A percentile compares a stretch with the other conserved stretches of the same genome.
phyloP scores from a whole-genome alignment of 306 rosid species.

The Fagus sylvatica region DNA sequence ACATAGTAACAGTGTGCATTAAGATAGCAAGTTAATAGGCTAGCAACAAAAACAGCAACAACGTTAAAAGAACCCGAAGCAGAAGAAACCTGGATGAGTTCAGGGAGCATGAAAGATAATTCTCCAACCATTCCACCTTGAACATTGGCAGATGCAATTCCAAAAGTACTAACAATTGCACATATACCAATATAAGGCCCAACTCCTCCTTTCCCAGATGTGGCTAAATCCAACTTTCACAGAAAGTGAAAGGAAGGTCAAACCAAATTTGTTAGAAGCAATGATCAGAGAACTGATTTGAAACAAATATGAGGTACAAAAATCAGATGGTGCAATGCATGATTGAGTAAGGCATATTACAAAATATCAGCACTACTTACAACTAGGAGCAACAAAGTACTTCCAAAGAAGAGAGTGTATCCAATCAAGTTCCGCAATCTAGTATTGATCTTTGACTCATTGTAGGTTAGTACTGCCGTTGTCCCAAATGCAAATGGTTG shows the following conservation, averaged over 20 bases:
- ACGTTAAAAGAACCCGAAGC: neutral
- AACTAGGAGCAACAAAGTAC: slow-evolving; percentile 57
- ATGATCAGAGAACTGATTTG: neutral
- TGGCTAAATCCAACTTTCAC: slow-evolving; percentile 65
- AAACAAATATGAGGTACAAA: slow-evolving; percentile 9
- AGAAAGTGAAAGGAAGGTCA: neutral
- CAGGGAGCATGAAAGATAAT: slow-evolving; percentile 61
- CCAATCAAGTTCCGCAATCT: slow-evolving; percentile 68
- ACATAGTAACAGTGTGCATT: neutral
- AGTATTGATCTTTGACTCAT: slow-evolving; percentile 68
- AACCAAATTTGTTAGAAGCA: too few species aligned
- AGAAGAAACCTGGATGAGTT: slow-evolving; percentile 67
- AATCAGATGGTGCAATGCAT: neutral
- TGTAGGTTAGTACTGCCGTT: slow-evolving; percentile 47
- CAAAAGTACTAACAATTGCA: slow-evolving; percentile 53
- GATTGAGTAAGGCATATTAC: neutral
- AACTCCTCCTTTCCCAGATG: slow-evolving; percentile 67
- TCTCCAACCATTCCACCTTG: slow-evolving; percentile 87
- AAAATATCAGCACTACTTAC: slow-evolving; percentile 45
- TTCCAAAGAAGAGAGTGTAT: slow-evolving; percentile 50
- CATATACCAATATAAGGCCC: slow-evolving; percentile 63
- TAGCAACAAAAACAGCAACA: neutral
- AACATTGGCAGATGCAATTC: slow-evolving; percentile 71
- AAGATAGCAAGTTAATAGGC: neutral
- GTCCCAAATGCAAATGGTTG: slow-evolving; percentile 71